phyloP scores from a whole-genome alignment of 2,329 filamentous ascomycete species.

The Massarina eburnea region DNA sequence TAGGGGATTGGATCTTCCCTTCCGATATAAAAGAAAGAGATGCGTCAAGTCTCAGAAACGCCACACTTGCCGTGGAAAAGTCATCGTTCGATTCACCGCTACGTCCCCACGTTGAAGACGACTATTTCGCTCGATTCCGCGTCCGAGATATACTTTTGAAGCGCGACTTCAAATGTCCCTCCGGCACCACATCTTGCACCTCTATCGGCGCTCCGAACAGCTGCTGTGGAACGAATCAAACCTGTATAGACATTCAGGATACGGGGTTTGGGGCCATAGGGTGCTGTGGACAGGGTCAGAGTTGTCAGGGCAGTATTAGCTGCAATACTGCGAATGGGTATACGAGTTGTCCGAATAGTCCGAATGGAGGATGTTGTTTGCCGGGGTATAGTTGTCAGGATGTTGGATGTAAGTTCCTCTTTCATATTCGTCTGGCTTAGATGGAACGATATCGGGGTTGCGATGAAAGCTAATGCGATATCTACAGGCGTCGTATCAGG shows the following conservation, averaged over 20 bases:
- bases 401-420: conserved; percentile 64
- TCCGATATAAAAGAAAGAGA: conserved; percentile 3
- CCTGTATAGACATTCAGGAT: conserved; percentile 66
- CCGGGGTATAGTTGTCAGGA: conserved; percentile 69
- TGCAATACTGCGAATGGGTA: conserved; percentile 62
- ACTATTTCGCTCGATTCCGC: conserved; percentile 41
- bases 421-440: neutral
- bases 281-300: conserved; percentile 69
- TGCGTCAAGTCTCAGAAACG: conserved; percentile 18
- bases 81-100: neutral
- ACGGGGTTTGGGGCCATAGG: conserved; percentile 68
- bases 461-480: neutral
- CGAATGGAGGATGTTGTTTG: conserved; percentile 77
- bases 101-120: conserved; percentile 27
- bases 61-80: conserved; percentile 8
- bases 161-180: conserved; percentile 67
- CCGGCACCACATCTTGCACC: conserved; percentile 65
- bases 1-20: conserved; percentile 62
- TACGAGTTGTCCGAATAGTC: conserved; percentile 63
- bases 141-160: conserved; percentile 47
- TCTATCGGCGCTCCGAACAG: conserved; percentile 67
- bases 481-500: conserved; percentile 29
- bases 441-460: conserved; percentile 3
- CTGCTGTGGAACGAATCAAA: conserved; percentile 69
- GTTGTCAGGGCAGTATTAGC: conserved; percentile 65